Evolutionary conservation across 208 protist genomes (phyloP), one percentile per base, ranked within the genome.

Genomic region (Crithidia sp.): DNA sequence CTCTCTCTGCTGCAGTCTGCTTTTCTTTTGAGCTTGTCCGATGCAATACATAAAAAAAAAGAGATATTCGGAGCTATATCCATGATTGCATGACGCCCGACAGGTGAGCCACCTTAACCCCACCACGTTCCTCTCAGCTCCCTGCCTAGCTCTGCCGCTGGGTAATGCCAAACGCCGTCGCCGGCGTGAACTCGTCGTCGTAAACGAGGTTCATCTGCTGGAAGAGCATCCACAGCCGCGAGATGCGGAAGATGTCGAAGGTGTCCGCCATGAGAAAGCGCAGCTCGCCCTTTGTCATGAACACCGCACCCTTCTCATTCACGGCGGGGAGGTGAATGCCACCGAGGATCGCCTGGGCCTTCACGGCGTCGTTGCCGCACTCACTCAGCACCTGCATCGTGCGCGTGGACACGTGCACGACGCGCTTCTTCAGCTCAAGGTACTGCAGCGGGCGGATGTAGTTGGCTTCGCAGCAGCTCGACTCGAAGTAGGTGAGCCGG

Each of bases 281-380:
- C 57, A 98, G 76, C 77, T 98, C 94, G 17, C 94, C 94, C 73
- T 98, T 98, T 36, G 94, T 97, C 76, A 98, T 83, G 76, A 92
- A 93, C 36, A 98, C 66, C 3, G 94, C 94, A 10, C 92, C 88
- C 9, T 93, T 82, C 0, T 82, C 85, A 72, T 97, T 93, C 43
- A 98, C 76, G 3, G 70, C 79, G 9, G 94, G 94, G 12, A 69
- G 79, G 58, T 97, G 94, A 67, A 98, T 95, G 56, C 92, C 86
- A 19, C 82, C 76, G 41, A 97, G 74, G 12, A 89, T 82, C 57
- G 74, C 61, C 10, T 86, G 79, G 9, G 93, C 94, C 71, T 91
- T 88, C 57, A 59, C 57, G 8, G 74, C 63, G 84, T 98, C 90
- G 68, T 93, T 90, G 37, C 83, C 83, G 79, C 74, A 92, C 73